phyloP scores from a whole-genome alignment of 805 yeast species.

The Hanseniaspora lachancei region DNA sequence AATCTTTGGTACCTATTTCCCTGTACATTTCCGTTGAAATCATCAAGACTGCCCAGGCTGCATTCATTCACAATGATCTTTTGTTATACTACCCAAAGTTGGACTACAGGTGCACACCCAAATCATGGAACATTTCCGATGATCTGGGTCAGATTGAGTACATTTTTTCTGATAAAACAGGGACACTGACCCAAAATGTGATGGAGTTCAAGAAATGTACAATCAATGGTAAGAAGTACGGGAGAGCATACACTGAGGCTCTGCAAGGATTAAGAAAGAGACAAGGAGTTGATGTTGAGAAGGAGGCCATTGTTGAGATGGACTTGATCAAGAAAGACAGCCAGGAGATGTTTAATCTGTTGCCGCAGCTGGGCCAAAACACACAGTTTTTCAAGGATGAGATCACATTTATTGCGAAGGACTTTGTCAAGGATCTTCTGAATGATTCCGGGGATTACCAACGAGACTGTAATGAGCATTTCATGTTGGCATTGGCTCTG shows the following conservation, averaged over 20 bases:
- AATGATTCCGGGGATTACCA: conserved; percentile 37
- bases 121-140: conserved; percentile 75
- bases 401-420: conserved; percentile 55
- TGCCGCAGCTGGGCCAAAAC: conserved; percentile 29
- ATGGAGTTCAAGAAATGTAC: conserved; percentile 80
- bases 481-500: conserved; percentile 61
- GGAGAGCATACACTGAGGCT: conserved; percentile 74
- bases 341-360: conserved; percentile 41
- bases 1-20: conserved; percentile 71
- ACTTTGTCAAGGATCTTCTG: conserved; percentile 48
- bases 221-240: conserved; percentile 58
- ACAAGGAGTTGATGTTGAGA: conserved; percentile 62
- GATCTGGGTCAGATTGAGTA: conserved; percentile 79
- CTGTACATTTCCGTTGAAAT: conserved; percentile 71
- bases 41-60: conserved; percentile 71
- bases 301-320: conserved; percentile 41
- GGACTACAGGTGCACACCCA: conserved; percentile 74
- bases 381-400: conserved; percentile 41
- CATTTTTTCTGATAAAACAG: conserved; percentile 73
- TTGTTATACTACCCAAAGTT: conserved; percentile 53
- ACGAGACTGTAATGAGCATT: conserved; percentile 50
- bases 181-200: conserved; percentile 69
- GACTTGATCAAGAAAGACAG: conserved; percentile 45
- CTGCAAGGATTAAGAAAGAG: conserved; percentile 65
- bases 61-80: conserved; percentile 63